Conservation (phyloP, 1,284 basidiomycete species). For the Trichosporon ovoides region DNA sequence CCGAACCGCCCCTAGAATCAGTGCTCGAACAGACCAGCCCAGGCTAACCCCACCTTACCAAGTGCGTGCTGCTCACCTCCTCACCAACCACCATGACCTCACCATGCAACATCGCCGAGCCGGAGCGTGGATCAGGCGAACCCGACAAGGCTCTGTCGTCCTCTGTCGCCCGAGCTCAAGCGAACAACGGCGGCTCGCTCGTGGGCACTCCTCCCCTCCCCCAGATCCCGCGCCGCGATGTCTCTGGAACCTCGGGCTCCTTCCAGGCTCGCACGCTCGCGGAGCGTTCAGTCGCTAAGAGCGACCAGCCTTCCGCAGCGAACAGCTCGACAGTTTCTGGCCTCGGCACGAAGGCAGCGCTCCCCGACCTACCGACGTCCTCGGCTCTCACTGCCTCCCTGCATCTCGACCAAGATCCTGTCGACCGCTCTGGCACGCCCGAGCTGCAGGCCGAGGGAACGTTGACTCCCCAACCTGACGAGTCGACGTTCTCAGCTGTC, state of each 20-base stretch:
- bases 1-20: not conserved
- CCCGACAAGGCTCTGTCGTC: not conserved
- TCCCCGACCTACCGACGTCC: not conserved
- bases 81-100: slow-evolving; percentile 8
- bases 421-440: not conserved
- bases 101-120: not conserved
- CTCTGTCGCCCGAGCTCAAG: not conserved
- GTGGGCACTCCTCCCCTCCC: slow-evolving; percentile 14
- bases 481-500: slow-evolving; percentile 36
- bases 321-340: slow-evolving; percentile 1
- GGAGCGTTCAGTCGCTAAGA: not conserved
- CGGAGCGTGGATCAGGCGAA: not conserved
- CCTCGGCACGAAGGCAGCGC: slow-evolving; percentile 10
- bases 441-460: not conserved
- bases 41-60: not conserved
- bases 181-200: not conserved
- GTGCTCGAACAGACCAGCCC: not conserved
- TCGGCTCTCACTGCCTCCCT: slow-evolving; percentile 17
- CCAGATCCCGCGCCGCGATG: slow-evolving; percentile 14
- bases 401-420: not conserved
- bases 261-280: slow-evolving; percentile 8
- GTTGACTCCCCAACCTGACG: slow-evolving; percentile 19
- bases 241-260: not conserved
- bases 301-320: not conserved
- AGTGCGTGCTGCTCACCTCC: not conserved